A percentile compares a stretch with the other conserved stretches of the same genome.
Evolutionary conservation across 1,284 basidiomycete genomes (phyloP).

Genomic region (Ustilago shanxiensis): DNA sequence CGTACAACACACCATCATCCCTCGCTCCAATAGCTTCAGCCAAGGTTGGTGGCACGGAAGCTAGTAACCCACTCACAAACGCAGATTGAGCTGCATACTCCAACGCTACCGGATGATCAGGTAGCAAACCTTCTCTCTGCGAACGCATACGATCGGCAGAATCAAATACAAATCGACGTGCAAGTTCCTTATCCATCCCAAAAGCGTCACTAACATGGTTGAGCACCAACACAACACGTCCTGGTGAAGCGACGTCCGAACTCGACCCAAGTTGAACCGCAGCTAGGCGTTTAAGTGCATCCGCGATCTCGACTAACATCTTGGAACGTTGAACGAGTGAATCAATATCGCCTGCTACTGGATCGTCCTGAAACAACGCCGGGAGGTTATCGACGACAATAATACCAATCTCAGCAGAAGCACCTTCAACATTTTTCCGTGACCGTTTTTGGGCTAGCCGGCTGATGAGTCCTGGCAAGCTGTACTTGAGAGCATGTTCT

Average conservation of each 20-base stretch:
- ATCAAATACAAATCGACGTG: slow-evolving; percentile 35
- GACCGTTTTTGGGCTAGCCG: not conserved
- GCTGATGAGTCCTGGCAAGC: slow-evolving; percentile 48
- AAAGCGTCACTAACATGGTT: slow-evolving; percentile 65
- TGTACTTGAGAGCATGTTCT: slow-evolving; percentile 58
- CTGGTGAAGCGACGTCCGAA: not conserved
- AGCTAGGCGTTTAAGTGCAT: slow-evolving; percentile 46
- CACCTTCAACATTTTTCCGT: not conserved
- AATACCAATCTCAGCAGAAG: slow-evolving; percentile 27
- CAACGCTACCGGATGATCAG: slow-evolving; percentile 22
- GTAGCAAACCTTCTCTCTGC: not conserved
- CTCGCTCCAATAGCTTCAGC: slow-evolving; percentile 23
- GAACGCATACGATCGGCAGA: slow-evolving; percentile 16
- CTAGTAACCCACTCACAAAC: slow-evolving; percentile 35
- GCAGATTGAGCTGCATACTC: slow-evolving; percentile 31
- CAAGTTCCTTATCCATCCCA: slow-evolving; percentile 41
- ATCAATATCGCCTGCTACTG: slow-evolving; percentile 30
- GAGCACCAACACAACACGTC: slow-evolving; percentile 44
- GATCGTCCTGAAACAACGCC: slow-evolving; percentile 57
- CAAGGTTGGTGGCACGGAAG: slow-evolving; percentile 28
- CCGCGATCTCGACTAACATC: slow-evolving; percentile 45
- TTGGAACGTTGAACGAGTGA: slow-evolving; percentile 37
- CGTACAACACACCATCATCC: slow-evolving; percentile 13
- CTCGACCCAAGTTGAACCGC: not conserved
- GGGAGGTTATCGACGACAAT: slow-evolving; percentile 59